Evolutionary conservation across 495 filamentous ascomycete genomes (phyloP).

Genomic region (Eremomyces bilateralis): DNA sequence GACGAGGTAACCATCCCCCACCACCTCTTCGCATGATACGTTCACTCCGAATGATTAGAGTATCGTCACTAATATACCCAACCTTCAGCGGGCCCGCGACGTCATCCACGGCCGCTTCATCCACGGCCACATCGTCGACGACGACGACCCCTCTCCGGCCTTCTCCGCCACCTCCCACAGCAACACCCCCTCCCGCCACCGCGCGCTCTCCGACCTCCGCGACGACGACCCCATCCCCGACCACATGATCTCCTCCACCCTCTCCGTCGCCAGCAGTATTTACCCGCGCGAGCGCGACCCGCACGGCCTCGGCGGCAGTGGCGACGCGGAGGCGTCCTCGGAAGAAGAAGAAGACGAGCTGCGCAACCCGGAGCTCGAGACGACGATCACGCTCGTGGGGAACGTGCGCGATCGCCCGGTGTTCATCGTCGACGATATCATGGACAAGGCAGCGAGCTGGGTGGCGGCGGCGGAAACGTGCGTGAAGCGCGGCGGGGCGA

Average conservation of each 20-base stretch:
- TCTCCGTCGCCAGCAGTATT: slow-evolving; percentile 33
- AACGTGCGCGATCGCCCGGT: slow-evolving; percentile 72
- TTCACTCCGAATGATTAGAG: neutral
- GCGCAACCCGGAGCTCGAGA: slow-evolving; percentile 53
- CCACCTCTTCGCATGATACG: neutral
- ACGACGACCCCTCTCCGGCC: slow-evolving; percentile 64
- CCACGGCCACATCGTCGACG: slow-evolving; percentile 92
- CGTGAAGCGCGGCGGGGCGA: slow-evolving; percentile 74
- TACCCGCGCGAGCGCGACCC: slow-evolving; percentile 3
- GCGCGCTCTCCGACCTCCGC: slow-evolving; percentile 12
- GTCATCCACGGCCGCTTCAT: slow-evolving; percentile 80
- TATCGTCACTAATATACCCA: slow-evolving; percentile 2
- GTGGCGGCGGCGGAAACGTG: slow-evolving; percentile 97
- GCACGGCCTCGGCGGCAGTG: slow-evolving; percentile 51
- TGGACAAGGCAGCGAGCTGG: slow-evolving; percentile 92
- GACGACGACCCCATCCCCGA: slow-evolving; percentile 28
- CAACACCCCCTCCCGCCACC: slow-evolving; percentile 12
- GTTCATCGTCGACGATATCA: slow-evolving; percentile 96
- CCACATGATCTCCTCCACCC: slow-evolving; percentile 41
- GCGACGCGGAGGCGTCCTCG: slow-evolving; percentile 53
- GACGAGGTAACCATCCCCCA: slow-evolving; percentile 33
- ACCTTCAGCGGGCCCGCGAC: slow-evolving; percentile 44
- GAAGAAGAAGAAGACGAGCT: slow-evolving; percentile 78
- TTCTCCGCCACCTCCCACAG: slow-evolving; percentile 41
- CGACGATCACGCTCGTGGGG: slow-evolving; percentile 88